Conservation (phyloP, 2,329 filamentous ascomycete genomes). For the Aspergillus ochraceus region DNA sequence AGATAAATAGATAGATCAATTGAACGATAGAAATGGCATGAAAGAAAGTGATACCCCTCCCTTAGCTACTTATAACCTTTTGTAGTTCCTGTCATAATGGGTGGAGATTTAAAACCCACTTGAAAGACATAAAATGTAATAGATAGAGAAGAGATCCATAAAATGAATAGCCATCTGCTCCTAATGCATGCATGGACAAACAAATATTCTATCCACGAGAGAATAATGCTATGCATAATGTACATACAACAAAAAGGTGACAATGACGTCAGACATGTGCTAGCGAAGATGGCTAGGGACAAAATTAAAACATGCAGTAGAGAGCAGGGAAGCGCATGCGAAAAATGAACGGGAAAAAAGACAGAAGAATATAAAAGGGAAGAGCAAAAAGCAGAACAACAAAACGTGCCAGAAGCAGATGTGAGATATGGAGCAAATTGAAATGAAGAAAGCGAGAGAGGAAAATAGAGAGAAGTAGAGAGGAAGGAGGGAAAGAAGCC, state of each 20-base stretch:
- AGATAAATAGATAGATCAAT: neutral
- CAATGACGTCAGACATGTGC: neutral
- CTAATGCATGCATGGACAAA: neutral
- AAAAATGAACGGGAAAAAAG: too few species aligned
- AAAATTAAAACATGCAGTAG: neutral
- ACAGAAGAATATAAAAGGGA: too few species aligned
- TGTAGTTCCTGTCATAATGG: too few species aligned
- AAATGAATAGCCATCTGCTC: neutral
- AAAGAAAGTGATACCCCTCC: too few species aligned
- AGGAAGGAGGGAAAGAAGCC: neutral
- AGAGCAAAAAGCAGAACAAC: neutral
- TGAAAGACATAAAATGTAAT: too few species aligned
- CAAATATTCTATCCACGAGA: neutral
- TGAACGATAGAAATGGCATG: neutral
- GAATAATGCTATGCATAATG: neutral
- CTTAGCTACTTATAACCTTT: too few species aligned
- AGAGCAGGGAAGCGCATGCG: neutral
- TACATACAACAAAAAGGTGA: neutral
- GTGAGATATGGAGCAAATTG: neutral
- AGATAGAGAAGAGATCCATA: neutral
- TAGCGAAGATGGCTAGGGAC: neutral
- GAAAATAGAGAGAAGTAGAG: neutral
- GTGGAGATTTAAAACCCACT: too few species aligned
- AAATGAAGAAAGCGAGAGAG: conserved; percentile 1
- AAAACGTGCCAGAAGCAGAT: neutral